A percentile compares a stretch with the other conserved stretches of the same genome.
Evolutionary conservation across 208 protist species (phyloP).

Genomic region (Trypanosoma scelopori): DNA sequence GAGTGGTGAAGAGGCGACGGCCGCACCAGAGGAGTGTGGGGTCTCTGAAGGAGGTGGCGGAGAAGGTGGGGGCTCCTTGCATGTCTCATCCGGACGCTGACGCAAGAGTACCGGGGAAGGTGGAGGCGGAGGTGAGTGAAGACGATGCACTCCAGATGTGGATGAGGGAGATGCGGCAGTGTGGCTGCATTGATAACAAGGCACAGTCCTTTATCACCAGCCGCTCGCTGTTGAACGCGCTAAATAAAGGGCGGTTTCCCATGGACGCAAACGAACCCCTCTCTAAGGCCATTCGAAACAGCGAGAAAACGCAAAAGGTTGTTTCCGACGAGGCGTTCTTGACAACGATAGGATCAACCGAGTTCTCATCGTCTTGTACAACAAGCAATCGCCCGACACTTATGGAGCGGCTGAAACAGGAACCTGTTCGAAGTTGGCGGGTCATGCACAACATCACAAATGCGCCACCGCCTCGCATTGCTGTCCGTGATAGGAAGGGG

Average conservation of each 20-base stretch:
- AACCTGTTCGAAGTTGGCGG: conserved; percentile 55
- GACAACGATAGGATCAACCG: background rate
- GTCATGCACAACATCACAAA: conserved; percentile 34
- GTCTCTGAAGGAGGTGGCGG: background rate
- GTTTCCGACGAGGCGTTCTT: background rate
- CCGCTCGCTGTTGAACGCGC: conserved; percentile 8
- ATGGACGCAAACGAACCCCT: conserved; percentile 12
- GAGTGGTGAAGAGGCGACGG: background rate
- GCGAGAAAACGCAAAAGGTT: background rate
- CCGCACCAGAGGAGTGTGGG: background rate
- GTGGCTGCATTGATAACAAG: background rate
- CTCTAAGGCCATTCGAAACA: conserved; percentile 7
- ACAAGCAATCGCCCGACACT: background rate
- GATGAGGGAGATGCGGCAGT: conserved; percentile 9
- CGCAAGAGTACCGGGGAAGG: background rate
- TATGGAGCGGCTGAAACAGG: conserved; percentile 19
- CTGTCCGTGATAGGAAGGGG: background rate
- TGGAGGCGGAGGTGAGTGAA: background rate
- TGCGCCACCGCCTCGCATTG: background rate
- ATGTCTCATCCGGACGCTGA: background rate
- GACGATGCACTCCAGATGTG: conserved; percentile 13
- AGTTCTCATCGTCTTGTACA: no score
- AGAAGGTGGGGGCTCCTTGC: background rate
- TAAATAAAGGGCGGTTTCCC: conserved; percentile 25
- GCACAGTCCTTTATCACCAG: conserved; percentile 5